Evolutionary conservation across 116 monocot genomes (phyloP).

Genomic region (Phalaenopsis hybrid): DNA sequence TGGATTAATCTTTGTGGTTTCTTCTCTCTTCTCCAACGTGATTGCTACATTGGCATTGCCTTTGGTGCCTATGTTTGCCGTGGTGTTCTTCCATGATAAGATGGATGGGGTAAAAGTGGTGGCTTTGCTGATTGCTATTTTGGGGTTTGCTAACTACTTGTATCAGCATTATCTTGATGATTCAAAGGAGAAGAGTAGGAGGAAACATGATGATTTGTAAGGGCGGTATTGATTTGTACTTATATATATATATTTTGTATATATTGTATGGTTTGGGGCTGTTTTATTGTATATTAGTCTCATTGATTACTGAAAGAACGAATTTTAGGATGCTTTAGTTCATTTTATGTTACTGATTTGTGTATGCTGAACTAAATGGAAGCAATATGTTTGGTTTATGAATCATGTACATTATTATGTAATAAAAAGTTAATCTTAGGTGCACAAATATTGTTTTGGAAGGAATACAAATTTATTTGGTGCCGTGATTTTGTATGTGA

Average conservation of each 20-base stretch:
- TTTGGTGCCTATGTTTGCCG: neutral
- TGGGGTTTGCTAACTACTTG: neutral
- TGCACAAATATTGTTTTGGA: too few species aligned
- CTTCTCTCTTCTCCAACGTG: constrained; percentile 4
- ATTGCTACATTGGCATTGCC: constrained; percentile 2
- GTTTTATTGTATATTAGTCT: too few species aligned
- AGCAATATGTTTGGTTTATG: neutral
- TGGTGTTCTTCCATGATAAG: constrained; percentile 4
- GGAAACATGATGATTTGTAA: neutral
- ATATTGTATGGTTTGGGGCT: neutral
- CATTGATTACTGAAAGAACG: too few species aligned
- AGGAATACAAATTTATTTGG: too few species aligned
- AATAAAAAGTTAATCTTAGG: too few species aligned
- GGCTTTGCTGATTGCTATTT: neutral
- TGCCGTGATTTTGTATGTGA: too few species aligned
- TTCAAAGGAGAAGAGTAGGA: neutral
- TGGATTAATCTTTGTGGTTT: neutral
- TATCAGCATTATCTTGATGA: constrained; percentile 10
- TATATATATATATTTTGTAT: neutral
- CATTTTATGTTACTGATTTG: too few species aligned
- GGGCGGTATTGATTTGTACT: neutral
- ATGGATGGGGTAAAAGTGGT: constrained; percentile 9
- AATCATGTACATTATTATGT: too few species aligned
- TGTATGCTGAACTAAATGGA: neutral
- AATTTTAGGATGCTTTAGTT: too few species aligned